Evolutionary conservation across 2,329 filamentous ascomycete genomes (phyloP), one percentile per base, ranked within the genome.

Genomic region (Epichloe baconii): DNA sequence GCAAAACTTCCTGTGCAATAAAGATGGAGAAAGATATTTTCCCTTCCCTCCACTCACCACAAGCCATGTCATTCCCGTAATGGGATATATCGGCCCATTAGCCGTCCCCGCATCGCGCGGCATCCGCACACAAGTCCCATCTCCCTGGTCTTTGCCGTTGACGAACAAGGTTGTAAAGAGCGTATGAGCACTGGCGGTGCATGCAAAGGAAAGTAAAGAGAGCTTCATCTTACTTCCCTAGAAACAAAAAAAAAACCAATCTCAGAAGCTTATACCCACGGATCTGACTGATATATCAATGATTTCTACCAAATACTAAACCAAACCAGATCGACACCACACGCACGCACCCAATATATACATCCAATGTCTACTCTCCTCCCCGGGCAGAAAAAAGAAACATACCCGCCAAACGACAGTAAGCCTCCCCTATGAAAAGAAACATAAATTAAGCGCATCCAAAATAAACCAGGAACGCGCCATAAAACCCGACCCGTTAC

Each of bases 41-140:
- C 5, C 6, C 21, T 21, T 42, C 14, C 40, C n/a, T 42, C 12
- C 17, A 42, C 75, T 54, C 72, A 83, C 83, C 85, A 62, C 85
- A 89, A 38, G 83, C 82, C 79, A 88, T 84, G 54, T 81, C 79
- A 31, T 74, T 64, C 57, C 80, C 14, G 66, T 63, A 15, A 88
- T 63, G 54, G 77, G 71, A 4, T 68, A 67, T 49, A 88, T 72
- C 31, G 84, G 85, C 37, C 64, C 65, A 5, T 76, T 84, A 47
- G 77, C 72, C 0, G 71, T 75, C 6, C 65, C 63, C 3, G 71
- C 66, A 50, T 79, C 68, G 41, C 67, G 71, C 50, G 78, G 78
- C 77, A 85, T 84, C 42, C 85, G 81, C 48, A 89, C 75, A 59
- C 83, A 88, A 26, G 80, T 83, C 34, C 79, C 85, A 61, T 86